Evolutionary conservation across 257 asterid genomes (phyloP).

Genomic region (Eustoma russellianum): DNA sequence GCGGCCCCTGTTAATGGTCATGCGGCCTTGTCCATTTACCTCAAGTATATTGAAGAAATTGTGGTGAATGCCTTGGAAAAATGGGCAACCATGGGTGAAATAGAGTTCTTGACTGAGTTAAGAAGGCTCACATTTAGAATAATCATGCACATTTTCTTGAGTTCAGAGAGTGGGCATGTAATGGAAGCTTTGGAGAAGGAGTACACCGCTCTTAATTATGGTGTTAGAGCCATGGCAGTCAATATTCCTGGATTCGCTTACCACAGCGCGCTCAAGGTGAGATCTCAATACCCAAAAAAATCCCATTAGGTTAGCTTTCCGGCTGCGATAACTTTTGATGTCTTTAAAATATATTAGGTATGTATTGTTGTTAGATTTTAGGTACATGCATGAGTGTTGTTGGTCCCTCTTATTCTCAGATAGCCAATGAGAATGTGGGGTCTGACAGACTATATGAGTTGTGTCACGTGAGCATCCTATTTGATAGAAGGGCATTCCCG

Average conservation of each 20-base stretch:
- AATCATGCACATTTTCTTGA: constrained; percentile 72
- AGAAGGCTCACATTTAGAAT: constrained; percentile 74
- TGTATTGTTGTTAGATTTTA: too few species aligned
- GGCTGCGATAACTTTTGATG: too few species aligned
- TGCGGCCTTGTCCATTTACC: constrained; percentile 58
- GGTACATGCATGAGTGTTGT: too few species aligned
- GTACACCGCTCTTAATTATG: constrained; percentile 66
- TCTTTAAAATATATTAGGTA: too few species aligned
- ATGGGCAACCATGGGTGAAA: constrained; percentile 61
- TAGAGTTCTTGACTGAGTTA: constrained; percentile 62
- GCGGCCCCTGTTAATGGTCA: constrained; percentile 85
- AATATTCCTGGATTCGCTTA: constrained; percentile 87
- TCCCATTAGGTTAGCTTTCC: too few species aligned
- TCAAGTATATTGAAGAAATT: constrained; percentile 52
- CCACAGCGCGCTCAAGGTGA: constrained; percentile 73
- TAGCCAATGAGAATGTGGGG: background rate
- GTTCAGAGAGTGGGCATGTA: constrained; percentile 57
- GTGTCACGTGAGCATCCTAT: too few species aligned
- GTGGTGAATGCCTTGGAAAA: constrained; percentile 49
- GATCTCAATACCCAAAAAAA: background rate
- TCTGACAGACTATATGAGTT: too few species aligned
- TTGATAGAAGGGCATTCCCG: too few species aligned
- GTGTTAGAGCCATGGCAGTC: constrained; percentile 84
- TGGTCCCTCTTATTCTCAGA: too few species aligned
- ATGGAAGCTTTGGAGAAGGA: constrained; percentile 72